These are phyloP conservation scores for Beauveria scarabaeidicola DNA, from an alignment of 2,329 filamentous ascomycete species.

Conservation along the genomic window DNA sequence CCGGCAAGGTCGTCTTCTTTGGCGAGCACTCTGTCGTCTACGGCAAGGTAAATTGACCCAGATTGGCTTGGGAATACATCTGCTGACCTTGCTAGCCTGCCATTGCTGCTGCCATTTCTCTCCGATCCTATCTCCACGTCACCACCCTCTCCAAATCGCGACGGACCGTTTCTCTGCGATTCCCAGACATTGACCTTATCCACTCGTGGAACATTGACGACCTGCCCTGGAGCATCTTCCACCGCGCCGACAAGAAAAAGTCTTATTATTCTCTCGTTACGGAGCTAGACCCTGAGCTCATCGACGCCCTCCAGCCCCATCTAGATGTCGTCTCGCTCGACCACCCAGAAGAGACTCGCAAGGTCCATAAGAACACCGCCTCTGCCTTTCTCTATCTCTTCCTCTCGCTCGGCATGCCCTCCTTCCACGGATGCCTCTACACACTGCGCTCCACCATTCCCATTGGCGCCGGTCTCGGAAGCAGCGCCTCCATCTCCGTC, in stretches of 20 bases:
- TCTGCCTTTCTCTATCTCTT: conserved; percentile 88
- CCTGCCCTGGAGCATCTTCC: conserved; percentile 79
- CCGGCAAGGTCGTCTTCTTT: conserved; percentile 96
- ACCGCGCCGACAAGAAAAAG: conserved; percentile 78
- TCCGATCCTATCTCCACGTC: conserved; percentile 93
- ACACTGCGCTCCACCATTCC: conserved; percentile 90
- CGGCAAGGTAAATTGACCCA: conserved; percentile 58
- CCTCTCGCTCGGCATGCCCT: conserved; percentile 71
- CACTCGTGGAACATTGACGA: conserved; percentile 94
- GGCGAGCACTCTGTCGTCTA: conserved; percentile 98
- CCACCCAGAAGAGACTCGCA: conserved; percentile 62
- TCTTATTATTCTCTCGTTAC: conserved; percentile 89
- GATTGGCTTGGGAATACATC: neutral
- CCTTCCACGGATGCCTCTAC: conserved; percentile 76
- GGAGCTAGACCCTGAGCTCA: conserved; percentile 70
- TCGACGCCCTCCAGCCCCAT: conserved; percentile 73
- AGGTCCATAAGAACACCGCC: conserved; percentile 76
- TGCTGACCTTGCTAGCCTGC: conserved; percentile 51
- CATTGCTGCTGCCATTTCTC: conserved; percentile 88
- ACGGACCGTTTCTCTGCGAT: conserved; percentile 77
- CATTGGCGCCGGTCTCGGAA: conserved; percentile 82
- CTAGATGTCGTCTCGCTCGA: conserved; percentile 61
- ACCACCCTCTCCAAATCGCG: conserved; percentile 89
- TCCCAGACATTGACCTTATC: conserved; percentile 80
- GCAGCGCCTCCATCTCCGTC: conserved; percentile 88